Conservation (phyloP, 2,329 filamentous ascomycete species). For the Fusarium hostae region DNA sequence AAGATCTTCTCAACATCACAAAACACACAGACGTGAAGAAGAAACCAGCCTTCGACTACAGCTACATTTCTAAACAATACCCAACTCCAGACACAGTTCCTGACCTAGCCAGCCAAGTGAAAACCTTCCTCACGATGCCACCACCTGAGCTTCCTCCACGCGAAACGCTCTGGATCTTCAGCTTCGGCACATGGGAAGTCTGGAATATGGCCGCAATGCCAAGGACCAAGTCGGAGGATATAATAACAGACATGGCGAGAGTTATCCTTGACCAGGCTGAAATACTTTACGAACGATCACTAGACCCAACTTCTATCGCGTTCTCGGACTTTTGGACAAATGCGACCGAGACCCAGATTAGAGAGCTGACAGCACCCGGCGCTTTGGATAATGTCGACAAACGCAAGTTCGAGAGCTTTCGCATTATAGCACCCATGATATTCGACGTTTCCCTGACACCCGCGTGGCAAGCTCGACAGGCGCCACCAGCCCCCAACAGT, state of each 20-base stretch:
- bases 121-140: conserved; percentile 56
- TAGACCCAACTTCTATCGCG: conserved; percentile 56
- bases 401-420: conserved; percentile 56
- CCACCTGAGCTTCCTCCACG: conserved; percentile 48
- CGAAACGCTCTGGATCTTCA: conserved; percentile 65
- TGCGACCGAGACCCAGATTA: conserved; percentile 42
- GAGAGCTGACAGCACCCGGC: conserved; percentile 41
- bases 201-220: conserved; percentile 64
- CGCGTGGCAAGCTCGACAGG: conserved; percentile 60
- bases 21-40: conserved; percentile 47
- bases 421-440: conserved; percentile 62
- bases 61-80: conserved; percentile 56
- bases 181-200: conserved; percentile 65
- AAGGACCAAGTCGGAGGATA: conserved; percentile 49
- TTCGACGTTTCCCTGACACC: conserved; percentile 66
- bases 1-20: conserved; percentile 51
- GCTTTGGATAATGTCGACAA: conserved; percentile 41
- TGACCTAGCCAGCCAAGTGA: conserved; percentile 59
- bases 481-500: conserved; percentile 57
- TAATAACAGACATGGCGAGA: conserved; percentile 52
- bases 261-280: conserved; percentile 60
- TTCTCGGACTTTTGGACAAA: conserved; percentile 57
- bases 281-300: conserved; percentile 57
- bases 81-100: conserved; percentile 52
- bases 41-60: conserved; percentile 56